Base-by-base conservation (phyloP, 1,139 yeast species). In the Kodamaea arcana region DNA sequence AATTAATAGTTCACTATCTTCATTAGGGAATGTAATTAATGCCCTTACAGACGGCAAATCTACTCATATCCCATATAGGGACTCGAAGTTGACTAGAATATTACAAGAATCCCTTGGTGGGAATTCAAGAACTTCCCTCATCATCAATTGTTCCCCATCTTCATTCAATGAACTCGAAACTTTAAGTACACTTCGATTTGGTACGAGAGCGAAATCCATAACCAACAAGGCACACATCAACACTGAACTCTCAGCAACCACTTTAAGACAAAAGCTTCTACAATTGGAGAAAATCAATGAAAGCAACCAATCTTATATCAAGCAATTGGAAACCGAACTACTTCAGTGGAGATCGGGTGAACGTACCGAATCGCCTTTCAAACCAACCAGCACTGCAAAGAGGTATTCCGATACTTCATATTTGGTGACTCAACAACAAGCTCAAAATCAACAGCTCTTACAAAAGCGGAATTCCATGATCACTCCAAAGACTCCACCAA, bases 91-190 rank as follows among this genome's bases (percentile, higher is more conserved):
- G 37, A 87, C 97, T 0, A 68, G 95, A 40, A 79, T 88, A 11
- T 60, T 88, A 28, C 94, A 86, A 54, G 94, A 86, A 48, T 80
- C 94, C 0, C 62, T 88, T 17, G 95, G 95, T 3, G 96, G 96
- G 2, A 87, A 88, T 54, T 80, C 94, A 2, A 66, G 92, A 38
- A 88, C 96, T 0, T 77, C 87, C 1, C 65, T 88, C 33, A 80
- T 88, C 24, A 72, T 88, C 31, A 85, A 82, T 46, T 83, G 95
- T 44, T 83, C 95, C 0, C 86, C 92, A 0, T 72, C 84, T 0
- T 56, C 69, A 1, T 51, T 56, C 24, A 80, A 87, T 50, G 82
- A 73, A 38, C 54, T 62, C 14, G 95, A 87, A 52, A 85, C 95
- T 0, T 45, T 86, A 11, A 80, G 92, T 4, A 83, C 95, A 1